phyloP scores from a whole-genome alignment of 2,329 filamentous ascomycete species.

The Biscogniauxia sp. region DNA sequence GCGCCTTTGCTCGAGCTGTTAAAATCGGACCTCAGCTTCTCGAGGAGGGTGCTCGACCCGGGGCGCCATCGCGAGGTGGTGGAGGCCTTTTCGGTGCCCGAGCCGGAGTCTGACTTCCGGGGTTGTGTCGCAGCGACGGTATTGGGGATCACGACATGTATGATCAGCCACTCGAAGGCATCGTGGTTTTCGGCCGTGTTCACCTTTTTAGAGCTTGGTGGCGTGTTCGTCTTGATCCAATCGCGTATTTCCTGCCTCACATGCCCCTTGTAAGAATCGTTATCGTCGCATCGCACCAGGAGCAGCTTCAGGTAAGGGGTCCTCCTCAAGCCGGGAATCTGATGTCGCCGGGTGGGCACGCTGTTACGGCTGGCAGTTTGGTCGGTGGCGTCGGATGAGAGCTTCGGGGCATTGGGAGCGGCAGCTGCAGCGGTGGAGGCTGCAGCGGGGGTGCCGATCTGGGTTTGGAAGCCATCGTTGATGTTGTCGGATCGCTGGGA shows the following conservation, averaged over 20 bases:
- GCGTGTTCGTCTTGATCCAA: slow-evolving; percentile 81
- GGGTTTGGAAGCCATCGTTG: slow-evolving; percentile 61
- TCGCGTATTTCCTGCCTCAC: slow-evolving; percentile 78
- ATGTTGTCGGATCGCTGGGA: slow-evolving; percentile 34
- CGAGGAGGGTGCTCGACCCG: slow-evolving; percentile 77
- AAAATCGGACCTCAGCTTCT: slow-evolving; percentile 89
- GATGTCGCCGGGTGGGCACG: slow-evolving; percentile 68
- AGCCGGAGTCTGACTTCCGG: slow-evolving; percentile 53
- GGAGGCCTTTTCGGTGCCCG: slow-evolving; percentile 56
- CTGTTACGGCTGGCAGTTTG: slow-evolving; percentile 35
- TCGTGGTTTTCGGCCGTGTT: slow-evolving; percentile 88
- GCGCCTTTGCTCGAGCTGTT: slow-evolving; percentile 69
- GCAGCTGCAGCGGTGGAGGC: no score
- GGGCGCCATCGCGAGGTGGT: slow-evolving; percentile 72
- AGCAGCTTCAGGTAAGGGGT: slow-evolving; percentile 93
- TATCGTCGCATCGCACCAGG: slow-evolving; percentile 90
- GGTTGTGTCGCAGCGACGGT: slow-evolving; percentile 78
- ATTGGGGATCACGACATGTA: slow-evolving; percentile 90
- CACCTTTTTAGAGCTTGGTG: slow-evolving; percentile 55
- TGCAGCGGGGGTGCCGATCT: slow-evolving; percentile 33
- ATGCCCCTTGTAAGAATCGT: slow-evolving; percentile 83
- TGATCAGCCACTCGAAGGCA: slow-evolving; percentile 90
- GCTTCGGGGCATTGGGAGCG: slow-evolving; percentile 6
- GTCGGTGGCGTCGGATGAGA: slow-evolving; percentile 36
- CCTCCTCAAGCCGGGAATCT: slow-evolving; percentile 88